Evolutionary conservation across 2,329 filamentous ascomycete species (phyloP).

Genomic region (Talaromyces sp.): DNA sequence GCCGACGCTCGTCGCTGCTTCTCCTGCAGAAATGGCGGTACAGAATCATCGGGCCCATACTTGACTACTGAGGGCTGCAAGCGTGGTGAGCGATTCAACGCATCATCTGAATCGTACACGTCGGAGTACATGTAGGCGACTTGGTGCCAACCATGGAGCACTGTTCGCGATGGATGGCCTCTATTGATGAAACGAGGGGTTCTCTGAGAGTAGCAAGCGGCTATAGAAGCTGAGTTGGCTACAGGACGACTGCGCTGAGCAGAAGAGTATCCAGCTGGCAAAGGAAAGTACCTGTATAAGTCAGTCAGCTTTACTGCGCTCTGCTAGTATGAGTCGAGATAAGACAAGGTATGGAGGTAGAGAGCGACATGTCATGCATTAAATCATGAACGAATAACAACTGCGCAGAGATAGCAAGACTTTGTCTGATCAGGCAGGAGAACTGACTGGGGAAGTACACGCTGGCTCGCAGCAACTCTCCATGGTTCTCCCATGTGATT

Average conservation of each 20-base stretch:
- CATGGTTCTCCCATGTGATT: constrained; percentile 1
- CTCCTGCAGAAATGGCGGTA: constrained; percentile 34
- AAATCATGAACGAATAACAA: background rate
- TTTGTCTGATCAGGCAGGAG: background rate
- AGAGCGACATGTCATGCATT: background rate
- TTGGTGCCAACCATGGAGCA: constrained; percentile 29
- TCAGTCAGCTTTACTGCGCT: background rate
- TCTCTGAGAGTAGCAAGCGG: background rate
- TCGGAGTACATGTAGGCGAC: constrained; percentile 36
- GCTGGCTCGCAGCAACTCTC: background rate
- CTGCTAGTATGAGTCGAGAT: background rate
- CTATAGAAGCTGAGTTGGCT: background rate
- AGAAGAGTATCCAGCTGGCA: background rate
- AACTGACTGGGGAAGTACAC: background rate
- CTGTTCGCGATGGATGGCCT: background rate
- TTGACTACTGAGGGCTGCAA: constrained; percentile 31
- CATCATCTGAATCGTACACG: constrained; percentile 42
- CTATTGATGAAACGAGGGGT: background rate
- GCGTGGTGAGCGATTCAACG: constrained; percentile 36
- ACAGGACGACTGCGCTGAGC: background rate
- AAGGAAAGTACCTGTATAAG: background rate
- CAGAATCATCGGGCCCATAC: constrained; percentile 30
- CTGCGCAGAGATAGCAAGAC: background rate
- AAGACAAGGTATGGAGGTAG: background rate
- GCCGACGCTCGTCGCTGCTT: constrained; percentile 23